Evolutionary conservation across 116 monocot species (phyloP).

Genomic region (Papilionanthe hybrid): DNA sequence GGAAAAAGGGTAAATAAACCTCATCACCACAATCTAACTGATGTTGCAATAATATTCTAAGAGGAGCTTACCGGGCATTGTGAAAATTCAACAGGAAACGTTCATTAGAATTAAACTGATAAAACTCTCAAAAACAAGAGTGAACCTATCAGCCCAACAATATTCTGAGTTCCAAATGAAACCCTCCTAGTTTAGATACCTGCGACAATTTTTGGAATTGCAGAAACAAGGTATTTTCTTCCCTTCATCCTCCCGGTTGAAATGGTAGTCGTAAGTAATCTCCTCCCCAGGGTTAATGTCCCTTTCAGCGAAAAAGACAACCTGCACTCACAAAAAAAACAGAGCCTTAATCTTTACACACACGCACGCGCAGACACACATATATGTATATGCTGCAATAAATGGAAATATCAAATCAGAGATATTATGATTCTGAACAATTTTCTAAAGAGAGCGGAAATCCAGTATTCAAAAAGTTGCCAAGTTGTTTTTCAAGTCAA

Average conservation of each 20-base stretch:
- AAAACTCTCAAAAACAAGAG: background rate
- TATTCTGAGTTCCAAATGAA: too few relatives aligned
- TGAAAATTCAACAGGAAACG: background rate
- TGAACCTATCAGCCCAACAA: too few relatives aligned
- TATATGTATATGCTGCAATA: too few relatives aligned
- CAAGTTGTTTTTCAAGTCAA: too few relatives aligned
- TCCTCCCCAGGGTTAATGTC: conserved; percentile 94
- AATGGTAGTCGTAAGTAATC: conserved; percentile 94
- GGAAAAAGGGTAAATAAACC: background rate
- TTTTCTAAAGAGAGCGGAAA: too few relatives aligned
- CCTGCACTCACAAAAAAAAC: conserved; percentile 30
- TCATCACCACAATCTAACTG: background rate
- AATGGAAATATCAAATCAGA: too few relatives aligned
- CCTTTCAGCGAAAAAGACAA: conserved; percentile 89
- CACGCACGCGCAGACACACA: too few relatives aligned
- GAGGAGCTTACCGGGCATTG: background rate
- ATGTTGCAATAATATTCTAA: background rate
- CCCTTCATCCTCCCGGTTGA: conserved; percentile 94
- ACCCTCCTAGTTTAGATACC: conserved; percentile 60
- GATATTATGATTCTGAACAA: too few relatives aligned
- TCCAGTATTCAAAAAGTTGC: too few relatives aligned
- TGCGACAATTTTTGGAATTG: conserved; percentile 76
- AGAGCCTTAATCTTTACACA: background rate
- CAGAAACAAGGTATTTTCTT: conserved; percentile 92
- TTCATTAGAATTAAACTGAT: background rate